Evolutionary conservation across 345 rosid species (phyloP).

Genomic region (Excoecaria agallocha): DNA sequence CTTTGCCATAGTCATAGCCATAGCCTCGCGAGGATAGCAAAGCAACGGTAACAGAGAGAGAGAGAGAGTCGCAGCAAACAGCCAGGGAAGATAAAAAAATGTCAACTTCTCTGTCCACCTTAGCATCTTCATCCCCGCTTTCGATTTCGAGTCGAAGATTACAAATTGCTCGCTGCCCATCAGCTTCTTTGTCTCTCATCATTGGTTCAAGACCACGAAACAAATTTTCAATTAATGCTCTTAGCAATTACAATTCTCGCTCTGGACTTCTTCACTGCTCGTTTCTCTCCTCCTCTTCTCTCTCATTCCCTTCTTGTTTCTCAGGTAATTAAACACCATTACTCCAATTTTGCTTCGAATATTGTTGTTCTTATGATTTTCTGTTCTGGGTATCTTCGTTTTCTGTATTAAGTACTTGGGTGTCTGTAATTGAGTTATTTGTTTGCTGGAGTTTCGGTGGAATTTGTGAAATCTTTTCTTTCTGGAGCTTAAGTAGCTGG

Average conservation of each 20-base stretch:
- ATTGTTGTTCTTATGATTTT: neutral
- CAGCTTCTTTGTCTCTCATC: conserved; percentile 57
- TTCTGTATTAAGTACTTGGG: neutral
- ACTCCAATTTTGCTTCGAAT: neutral
- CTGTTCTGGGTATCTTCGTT: neutral
- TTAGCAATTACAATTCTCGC: conserved; percentile 31
- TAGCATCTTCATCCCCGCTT: conserved; percentile 38
- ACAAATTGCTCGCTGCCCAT: conserved; percentile 30
- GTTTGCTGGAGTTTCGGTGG: neutral
- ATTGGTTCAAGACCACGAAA: conserved; percentile 33
- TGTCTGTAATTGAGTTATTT: neutral
- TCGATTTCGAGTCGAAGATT: conserved; percentile 28
- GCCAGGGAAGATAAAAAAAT: conserved; percentile 29
- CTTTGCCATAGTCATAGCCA: neutral
- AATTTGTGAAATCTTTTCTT: neutral
- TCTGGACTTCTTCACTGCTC: conserved; percentile 60
- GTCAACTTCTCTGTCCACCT: conserved; percentile 51
- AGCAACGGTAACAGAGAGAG: neutral
- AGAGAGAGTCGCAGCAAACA: neutral
- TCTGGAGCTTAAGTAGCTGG: neutral
- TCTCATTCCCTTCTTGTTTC: conserved; percentile 48
- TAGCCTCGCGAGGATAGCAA: conserved; percentile 2
- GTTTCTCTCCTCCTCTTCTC: conserved; percentile 44
- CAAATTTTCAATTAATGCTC: conserved; percentile 29
- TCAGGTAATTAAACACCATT: conserved; percentile 38